phyloP scores from a whole-genome alignment of 305 asterid genomes.

The Lippia alba region DNA sequence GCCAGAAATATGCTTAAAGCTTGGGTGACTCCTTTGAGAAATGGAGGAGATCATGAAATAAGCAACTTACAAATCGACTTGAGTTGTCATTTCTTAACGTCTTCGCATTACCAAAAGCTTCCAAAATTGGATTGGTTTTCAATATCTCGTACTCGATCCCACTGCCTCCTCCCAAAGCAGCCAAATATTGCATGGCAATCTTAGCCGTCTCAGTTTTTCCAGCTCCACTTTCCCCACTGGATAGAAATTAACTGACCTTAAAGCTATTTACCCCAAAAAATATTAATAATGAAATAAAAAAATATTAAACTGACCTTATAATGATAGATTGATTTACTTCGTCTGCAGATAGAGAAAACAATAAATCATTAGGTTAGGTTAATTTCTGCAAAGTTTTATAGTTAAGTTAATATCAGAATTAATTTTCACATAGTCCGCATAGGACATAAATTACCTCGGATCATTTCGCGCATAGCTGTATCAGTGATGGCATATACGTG shows the following conservation, averaged over 20 bases:
- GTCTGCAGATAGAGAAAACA: conserved; percentile 62
- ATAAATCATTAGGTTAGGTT: conserved; percentile 31
- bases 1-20: too few relatives aligned
- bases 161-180: conserved; percentile 97
- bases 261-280: neutral
- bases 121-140: conserved; percentile 95
- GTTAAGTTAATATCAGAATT: conserved; percentile 19
- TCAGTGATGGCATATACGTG: conserved; percentile 97
- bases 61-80: conserved; percentile 92
- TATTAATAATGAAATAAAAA: conserved; percentile 4
- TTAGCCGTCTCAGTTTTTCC: conserved; percentile 99
- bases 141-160: conserved; percentile 95
- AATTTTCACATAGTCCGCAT: conserved; percentile 19
- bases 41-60: conserved; percentile 24
- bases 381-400: conserved; percentile 10
- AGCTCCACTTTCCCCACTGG: conserved; percentile 99
- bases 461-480: conserved; percentile 96
- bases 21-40: neutral
- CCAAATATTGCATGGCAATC: conserved; percentile 98
- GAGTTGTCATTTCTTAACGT: conserved; percentile 94
- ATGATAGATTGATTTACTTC: conserved; percentile 98
- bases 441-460: conserved; percentile 68
- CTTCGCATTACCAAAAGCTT: conserved; percentile 99
- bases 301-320: conserved; percentile 69
- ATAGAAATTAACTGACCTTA: conserved; percentile 19